These are phyloP conservation scores for Ophiostoma ulmi DNA, from an alignment of 2,329 filamentous ascomycete genomes.

Conservation along the genomic window DNA sequence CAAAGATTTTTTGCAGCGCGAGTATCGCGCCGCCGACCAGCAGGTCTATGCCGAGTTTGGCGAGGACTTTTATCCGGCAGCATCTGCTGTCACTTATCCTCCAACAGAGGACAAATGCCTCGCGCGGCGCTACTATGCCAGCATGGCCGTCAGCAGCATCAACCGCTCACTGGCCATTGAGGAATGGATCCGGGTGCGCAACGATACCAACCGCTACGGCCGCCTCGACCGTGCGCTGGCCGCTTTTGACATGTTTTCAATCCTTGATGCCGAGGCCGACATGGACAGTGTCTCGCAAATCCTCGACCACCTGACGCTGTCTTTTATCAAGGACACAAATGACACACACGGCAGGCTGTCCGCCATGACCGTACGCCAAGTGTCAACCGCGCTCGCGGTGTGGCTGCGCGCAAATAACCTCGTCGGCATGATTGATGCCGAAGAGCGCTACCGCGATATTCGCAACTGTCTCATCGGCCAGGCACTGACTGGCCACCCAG, in stretches of 20 bases:
- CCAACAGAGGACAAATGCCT: slow-evolving; percentile 66
- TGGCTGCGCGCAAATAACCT: slow-evolving; percentile 67
- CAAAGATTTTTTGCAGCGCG: slow-evolving; percentile 72
- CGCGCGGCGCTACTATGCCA: slow-evolving; percentile 68
- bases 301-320: slow-evolving; percentile 58
- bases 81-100: too few species aligned
- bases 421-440: slow-evolving; percentile 61
- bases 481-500: slow-evolving; percentile 62
- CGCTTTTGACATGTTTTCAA: slow-evolving; percentile 84
- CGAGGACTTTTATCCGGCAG: not conserved
- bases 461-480: slow-evolving; percentile 85
- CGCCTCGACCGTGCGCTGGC: slow-evolving; percentile 68
- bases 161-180: slow-evolving; percentile 74
- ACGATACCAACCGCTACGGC: slow-evolving; percentile 32
- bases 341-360: slow-evolving; percentile 47
- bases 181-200: slow-evolving; percentile 62
- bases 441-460: slow-evolving; percentile 67
- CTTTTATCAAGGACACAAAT: slow-evolving; percentile 46
- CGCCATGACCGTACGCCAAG: slow-evolving; percentile 56
- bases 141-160: slow-evolving; percentile 68
- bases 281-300: slow-evolving; percentile 55
- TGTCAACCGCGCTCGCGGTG: slow-evolving; percentile 60
- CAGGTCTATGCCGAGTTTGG: not conserved
- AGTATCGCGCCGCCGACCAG: slow-evolving; percentile 53
- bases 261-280: slow-evolving; percentile 68